Base-by-base conservation (phyloP, 495 filamentous ascomycete genomes). In the Penicillium ochrochloron region DNA sequence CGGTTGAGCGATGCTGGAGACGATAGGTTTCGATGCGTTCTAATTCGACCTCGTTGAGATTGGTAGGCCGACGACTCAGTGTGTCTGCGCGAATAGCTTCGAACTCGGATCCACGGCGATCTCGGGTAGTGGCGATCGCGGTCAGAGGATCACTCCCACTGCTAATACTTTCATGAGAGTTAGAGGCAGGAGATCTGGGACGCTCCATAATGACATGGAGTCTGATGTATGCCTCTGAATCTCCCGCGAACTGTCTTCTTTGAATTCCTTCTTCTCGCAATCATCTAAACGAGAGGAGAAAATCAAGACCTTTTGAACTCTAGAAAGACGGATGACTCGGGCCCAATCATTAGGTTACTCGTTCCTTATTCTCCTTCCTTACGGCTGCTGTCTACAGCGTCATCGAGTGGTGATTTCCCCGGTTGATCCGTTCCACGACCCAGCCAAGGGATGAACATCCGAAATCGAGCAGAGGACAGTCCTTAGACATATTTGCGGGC, bases 1-100 rank as follows among this genome's bases (percentile, higher is more conserved):
- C 76, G 0, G 76, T 78, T 5, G 73, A 72, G 33, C 62, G 62
- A 17, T 78, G 75, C 31, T 76, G 76, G 29, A 76, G 64, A 12
- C 71, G 68, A 31, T 70, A 74, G 10, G 76, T 74, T 9, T 79
- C 62, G 58, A 77, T 77, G 15, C 76, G 70, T 41, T 75, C 70
- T 19, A 79, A 59, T 44, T 75, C 73, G 39, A 78, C 73, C 17
- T 69, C 51, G 23, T 66, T 57, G 15, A 68, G 63, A 11, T 65
- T 68, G 42, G 67, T 75, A 35, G 65, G 70, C 4, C 67, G 74
- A 3, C 71, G 73, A 29, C 62, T 67, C 25, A 74, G 27, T 15
- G 58, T 63, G n/a, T 58, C 19, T 1, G 69, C 25, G 10, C 53
- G 56, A 12, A 57, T 48, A 21, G 41, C 25, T 14, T 53, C 37